These are phyloP conservation scores for Fusarium agapanthi DNA, from an alignment of 2,329 filamentous ascomycete species.

Conservation along the genomic window DNA sequence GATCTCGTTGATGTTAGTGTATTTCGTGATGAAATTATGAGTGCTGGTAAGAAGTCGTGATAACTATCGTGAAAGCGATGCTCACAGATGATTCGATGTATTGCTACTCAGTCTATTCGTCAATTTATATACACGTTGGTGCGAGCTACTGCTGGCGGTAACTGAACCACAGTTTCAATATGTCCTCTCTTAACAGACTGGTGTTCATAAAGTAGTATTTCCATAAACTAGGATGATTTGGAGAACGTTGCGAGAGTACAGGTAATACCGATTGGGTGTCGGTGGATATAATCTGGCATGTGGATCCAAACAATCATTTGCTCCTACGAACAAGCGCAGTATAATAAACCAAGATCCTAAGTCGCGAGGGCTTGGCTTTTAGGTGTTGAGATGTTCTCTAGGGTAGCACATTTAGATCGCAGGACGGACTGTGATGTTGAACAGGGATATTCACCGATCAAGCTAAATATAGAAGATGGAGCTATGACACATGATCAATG, in stretches of 20 bases:
- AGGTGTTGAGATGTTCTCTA: background rate
- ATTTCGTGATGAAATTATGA: rapidly evolving
- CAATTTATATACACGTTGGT: background rate
- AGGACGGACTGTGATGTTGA: background rate
- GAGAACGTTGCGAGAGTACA: background rate
- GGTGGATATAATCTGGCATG: background rate
- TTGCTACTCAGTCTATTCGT: background rate
- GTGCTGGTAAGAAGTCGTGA: background rate
- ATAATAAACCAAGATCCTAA: background rate
- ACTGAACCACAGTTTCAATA: rapidly evolving
- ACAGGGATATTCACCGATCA: background rate
- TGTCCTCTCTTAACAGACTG: rapidly evolving
- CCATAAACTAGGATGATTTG: no score
- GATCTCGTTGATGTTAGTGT: background rate
- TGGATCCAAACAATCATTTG: background rate
- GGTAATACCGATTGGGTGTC: background rate
- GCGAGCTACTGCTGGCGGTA: no score
- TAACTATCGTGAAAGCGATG: background rate
- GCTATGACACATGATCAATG: background rate
- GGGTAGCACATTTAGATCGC: background rate
- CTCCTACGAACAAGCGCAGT: background rate
- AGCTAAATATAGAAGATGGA: background rate
- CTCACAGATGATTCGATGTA: background rate
- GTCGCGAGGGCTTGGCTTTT: background rate
- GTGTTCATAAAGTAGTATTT: no score